Evolutionary conservation across 805 yeast species (phyloP), one percentile per base, ranked within the genome.

Genomic region (Zygosaccharomyces pseudorouxii): DNA sequence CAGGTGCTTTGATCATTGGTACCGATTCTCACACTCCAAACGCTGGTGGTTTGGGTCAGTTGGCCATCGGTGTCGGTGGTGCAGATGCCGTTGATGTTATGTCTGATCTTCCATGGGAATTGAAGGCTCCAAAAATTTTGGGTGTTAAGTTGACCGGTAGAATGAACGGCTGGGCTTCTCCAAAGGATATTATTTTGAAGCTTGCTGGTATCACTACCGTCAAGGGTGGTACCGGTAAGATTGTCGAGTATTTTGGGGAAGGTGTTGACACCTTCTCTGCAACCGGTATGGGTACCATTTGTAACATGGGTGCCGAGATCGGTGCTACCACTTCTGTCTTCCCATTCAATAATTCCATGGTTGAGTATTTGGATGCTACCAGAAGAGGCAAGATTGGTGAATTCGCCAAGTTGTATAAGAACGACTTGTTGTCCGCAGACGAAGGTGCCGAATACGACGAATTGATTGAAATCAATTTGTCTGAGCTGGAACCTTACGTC

Each of bases 221-320:
- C 65, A 86, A 89, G 78, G 98, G 98, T 76, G 98, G 98, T 74
- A 90, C 98, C 49, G 98, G 98, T 71, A 81, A 81, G 68, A 89
- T 90, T 67, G 95, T 92, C 57, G 98, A 90, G 76, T 90, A 90
- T 77, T 90, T 84, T 65, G 98, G 98, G 71, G 89, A 84, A 47
- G 98, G 98, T 79, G 90, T 90, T 48, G 80, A 85, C 64, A 79
- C 92, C 51, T 84, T 90, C 71, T 86, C 96, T 44, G 89, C 96
- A 73, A 92, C 98, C 45, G 98, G 98, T 80, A 90, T 90, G 98
- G 98, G 95, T 69, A 90, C 98, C 62, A 90, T 90, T 74, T 90
- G 98, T 80, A 90, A 90, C 74, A 90, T 90, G 98, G 98, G 98
- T 78, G 98, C 98, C 59, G 98, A 90, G 75, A 89, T 90, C 60